phyloP scores from a whole-genome alignment of 2,329 filamentous ascomycete genomes.

The Xylaria sp. region DNA sequence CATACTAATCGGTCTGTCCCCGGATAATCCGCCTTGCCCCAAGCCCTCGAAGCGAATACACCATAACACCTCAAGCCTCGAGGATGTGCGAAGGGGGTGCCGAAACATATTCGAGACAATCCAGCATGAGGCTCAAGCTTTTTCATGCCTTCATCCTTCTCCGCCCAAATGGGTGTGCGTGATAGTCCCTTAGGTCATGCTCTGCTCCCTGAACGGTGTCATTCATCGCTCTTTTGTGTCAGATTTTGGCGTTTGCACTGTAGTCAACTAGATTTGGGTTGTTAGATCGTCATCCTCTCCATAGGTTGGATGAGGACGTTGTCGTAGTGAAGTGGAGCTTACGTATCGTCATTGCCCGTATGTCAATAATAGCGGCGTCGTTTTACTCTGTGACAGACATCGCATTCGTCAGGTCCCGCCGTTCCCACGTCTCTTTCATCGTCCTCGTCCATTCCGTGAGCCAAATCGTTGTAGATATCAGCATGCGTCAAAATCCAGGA shows the following conservation, averaged over 20 bases:
- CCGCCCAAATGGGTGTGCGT: too few species aligned
- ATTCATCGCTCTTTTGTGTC: not conserved
- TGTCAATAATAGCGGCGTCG: too few species aligned
- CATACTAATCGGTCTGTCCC: not conserved
- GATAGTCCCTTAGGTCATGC: too few species aligned
- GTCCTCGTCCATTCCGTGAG: constrained; percentile 4
- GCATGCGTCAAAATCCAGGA: constrained; percentile 19
- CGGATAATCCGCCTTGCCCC: not conserved
- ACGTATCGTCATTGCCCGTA: too few species aligned
- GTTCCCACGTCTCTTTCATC: not conserved
- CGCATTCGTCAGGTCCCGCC: not conserved
- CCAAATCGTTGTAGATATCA: not conserved
- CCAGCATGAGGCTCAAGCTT: too few species aligned
- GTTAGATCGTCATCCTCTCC: not conserved
- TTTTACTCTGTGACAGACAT: too few species aligned
- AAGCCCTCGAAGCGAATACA: not conserved
- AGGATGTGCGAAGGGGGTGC: too few species aligned
- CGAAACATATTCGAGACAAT: too few species aligned
- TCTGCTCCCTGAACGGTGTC: not conserved
- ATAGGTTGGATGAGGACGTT: not conserved
- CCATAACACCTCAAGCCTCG: too few species aligned
- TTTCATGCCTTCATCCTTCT: too few species aligned
- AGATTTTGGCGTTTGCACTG: not conserved
- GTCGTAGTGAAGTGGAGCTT: too few species aligned
- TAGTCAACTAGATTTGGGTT: not conserved